Conservation (phyloP, 441 rosid genomes). For the Metrosideros polymorpha region DNA sequence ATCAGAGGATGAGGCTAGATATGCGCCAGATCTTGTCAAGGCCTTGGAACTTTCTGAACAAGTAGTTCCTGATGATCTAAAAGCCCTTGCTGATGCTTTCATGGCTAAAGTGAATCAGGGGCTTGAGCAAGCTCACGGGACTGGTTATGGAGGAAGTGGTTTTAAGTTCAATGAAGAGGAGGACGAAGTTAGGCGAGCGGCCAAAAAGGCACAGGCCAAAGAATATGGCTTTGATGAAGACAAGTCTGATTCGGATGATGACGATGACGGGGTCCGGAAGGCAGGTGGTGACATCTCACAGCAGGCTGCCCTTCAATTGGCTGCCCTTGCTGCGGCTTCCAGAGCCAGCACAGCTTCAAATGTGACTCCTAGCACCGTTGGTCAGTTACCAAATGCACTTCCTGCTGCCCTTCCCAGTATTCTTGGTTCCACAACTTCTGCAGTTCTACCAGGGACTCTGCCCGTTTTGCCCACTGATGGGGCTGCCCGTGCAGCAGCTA, state of each 20-base stretch:
- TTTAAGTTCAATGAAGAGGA: slow-evolving; percentile 96
- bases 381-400: slow-evolving; percentile 12
- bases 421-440: slow-evolving; percentile 33
- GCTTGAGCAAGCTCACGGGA: slow-evolving; percentile 89
- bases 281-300: slow-evolving; percentile 81
- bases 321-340: slow-evolving; percentile 57
- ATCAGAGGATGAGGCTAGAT: slow-evolving; percentile 82
- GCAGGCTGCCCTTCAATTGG: slow-evolving; percentile 70
- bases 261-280: slow-evolving; percentile 81
- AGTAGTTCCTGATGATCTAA: slow-evolving; percentile 80
- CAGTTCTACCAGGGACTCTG: slow-evolving; percentile 27
- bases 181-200: slow-evolving; percentile 89
- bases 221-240: slow-evolving; percentile 97
- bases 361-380: background rate
- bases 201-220: slow-evolving; percentile 93
- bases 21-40: slow-evolving; percentile 90
- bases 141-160: slow-evolving; percentile 96
- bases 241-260: slow-evolving; percentile 90
- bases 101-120: slow-evolving; percentile 91
- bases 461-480: slow-evolving; percentile 44
- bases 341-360: slow-evolving; percentile 23
- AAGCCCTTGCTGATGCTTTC: slow-evolving; percentile 77
- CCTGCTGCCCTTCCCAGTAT: slow-evolving; percentile 20
- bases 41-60: slow-evolving; percentile 93
- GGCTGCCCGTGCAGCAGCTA: slow-evolving; percentile 80